These are phyloP conservation scores for Ophiocordyceps camponoti-floridani DNA, from an alignment of 2,329 filamentous ascomycete genomes.

Conservation along the genomic window DNA sequence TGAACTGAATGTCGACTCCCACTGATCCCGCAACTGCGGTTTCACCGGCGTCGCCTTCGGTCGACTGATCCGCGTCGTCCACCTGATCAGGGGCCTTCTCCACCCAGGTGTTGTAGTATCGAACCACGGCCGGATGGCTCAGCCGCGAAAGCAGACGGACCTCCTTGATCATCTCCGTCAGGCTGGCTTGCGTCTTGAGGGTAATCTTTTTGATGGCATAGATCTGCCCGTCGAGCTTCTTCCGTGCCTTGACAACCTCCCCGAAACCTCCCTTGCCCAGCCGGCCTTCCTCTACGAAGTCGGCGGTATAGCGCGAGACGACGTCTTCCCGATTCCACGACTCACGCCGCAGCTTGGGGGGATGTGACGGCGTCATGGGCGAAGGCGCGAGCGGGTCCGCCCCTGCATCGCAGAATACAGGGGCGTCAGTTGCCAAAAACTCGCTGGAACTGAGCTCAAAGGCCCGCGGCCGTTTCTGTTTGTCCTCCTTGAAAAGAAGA, in stretches of 20 bases:
- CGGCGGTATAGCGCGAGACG: slow-evolving; percentile 65
- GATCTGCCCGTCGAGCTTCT: slow-evolving; percentile 81
- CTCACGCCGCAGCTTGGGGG: slow-evolving; percentile 38
- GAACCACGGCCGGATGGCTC: slow-evolving; percentile 71
- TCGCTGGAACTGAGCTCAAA: slow-evolving; percentile 53
- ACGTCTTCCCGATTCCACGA: slow-evolving; percentile 34
- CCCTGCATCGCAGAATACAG: slow-evolving; percentile 31
- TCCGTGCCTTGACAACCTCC: slow-evolving; percentile 86
- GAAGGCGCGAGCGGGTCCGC: slow-evolving; percentile 19
- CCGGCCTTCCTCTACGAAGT: slow-evolving; percentile 79
- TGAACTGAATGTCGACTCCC: slow-evolving; percentile 36
- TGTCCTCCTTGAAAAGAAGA: slow-evolving; percentile 70
- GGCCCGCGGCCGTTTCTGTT: slow-evolving; percentile 68
- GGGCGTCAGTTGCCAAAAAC: slow-evolving; percentile 47
- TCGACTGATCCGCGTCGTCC: slow-evolving; percentile 38
- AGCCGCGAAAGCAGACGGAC: slow-evolving; percentile 81
- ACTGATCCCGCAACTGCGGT: slow-evolving; percentile 20
- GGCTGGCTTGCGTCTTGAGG: slow-evolving; percentile 57
- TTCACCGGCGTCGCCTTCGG: slow-evolving; percentile 24
- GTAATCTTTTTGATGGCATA: slow-evolving; percentile 97
- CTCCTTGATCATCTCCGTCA: slow-evolving; percentile 70
- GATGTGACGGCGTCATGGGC: slow-evolving; percentile 24
- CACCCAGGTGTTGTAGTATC: slow-evolving; percentile 92
- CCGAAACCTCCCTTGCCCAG: slow-evolving; percentile 91
- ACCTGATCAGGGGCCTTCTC: slow-evolving; percentile 45